Evolutionary conservation across 2,329 filamentous ascomycete genomes (phyloP), one percentile per base, ranked within the genome.

Genomic region (Alternaria postmessia): DNA sequence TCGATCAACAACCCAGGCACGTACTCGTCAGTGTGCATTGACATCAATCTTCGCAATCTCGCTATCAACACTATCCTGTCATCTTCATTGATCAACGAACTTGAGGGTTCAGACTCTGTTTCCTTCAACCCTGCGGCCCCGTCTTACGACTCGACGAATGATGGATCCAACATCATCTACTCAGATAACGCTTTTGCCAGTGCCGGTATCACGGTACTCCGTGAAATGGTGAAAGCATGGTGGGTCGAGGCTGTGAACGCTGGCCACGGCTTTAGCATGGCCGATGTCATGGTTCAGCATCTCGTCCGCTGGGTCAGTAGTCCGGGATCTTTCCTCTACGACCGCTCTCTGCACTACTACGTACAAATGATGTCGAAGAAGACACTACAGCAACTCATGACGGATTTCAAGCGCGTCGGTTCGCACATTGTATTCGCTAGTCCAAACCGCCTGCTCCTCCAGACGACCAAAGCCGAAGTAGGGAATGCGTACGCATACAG

Each of bases 351-450:
- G 65, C 93, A 98, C 75, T 95, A 97, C 82, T 98, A 99, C 73
- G 94, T 99, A 55, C 94, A 97, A 78, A 95, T 97, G 88, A 96
- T 99, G 91, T 97, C 93, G 34, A 91, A 92, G 67, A 99, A 99
- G 78, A 95, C 96, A 0, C 92, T 99, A 67, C 92, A 97, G 74
- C 94, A 98, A 79, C 87, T 99, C 36, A 97, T 99, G 91, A 91
- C 90, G 0, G 95, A 99, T 75, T 99, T 99, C 81, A 89, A 93
- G 61, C 90, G 94, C 11, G 94, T 99, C 2, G 95, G 95, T 2
- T 97, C 93, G 0, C 93, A 97, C 69, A 90, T 99, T 22, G 88
- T 99, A n/a, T 98, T 96, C 78, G 96, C 95, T 41, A 96, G 89
- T 71, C 87, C 94, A 5, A 96, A 94, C 68, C 88, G 94, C 11